Percentiles rank a stretch among this genome's conserved stretches.
These are phyloP conservation scores for Acanthamoeba healyi DNA, from an alignment of 208 protist species.

Conservation along the genomic window DNA sequence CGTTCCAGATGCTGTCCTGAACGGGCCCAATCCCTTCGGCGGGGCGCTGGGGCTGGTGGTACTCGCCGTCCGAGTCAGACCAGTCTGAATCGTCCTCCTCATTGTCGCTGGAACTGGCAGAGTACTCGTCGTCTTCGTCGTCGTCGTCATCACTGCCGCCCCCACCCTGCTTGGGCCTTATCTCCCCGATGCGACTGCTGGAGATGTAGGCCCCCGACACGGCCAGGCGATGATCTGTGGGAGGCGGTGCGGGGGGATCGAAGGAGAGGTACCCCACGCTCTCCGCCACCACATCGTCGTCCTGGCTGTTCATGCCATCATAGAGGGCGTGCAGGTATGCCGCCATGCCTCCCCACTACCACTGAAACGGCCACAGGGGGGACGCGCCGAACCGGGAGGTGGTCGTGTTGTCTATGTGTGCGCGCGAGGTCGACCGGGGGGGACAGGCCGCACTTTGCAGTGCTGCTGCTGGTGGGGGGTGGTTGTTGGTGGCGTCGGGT, in stretches of 20 bases:
- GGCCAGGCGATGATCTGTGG: background rate
- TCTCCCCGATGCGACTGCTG: conserved; percentile 1
- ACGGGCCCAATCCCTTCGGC: background rate
- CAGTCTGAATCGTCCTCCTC: background rate
- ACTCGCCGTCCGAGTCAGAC: conserved; percentile 19
- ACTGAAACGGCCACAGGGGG: background rate
- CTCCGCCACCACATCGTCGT: background rate
- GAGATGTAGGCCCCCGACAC: background rate
- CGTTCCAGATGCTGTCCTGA: conserved; percentile 29
- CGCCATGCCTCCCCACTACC: background rate
- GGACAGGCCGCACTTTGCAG: too few species aligned
- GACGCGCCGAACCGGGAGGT: too few species aligned
- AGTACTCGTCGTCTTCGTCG: background rate
- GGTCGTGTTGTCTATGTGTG: too few species aligned
- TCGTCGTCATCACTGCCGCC: background rate
- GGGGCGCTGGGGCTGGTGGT: background rate
- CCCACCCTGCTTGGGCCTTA: background rate
- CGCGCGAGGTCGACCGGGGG: too few species aligned
- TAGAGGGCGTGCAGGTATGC: background rate
- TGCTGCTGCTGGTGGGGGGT: too few species aligned
- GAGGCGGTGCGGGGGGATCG: background rate
- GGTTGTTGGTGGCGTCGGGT: too few species aligned
- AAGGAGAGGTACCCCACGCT: background rate
- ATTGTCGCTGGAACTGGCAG: background rate
- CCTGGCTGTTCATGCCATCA: background rate